A percentile compares a stretch with the other conserved stretches of the same genome.
phyloP scores from a whole-genome alignment of 441 rosid species.

The Dalechampia spathulata region DNA sequence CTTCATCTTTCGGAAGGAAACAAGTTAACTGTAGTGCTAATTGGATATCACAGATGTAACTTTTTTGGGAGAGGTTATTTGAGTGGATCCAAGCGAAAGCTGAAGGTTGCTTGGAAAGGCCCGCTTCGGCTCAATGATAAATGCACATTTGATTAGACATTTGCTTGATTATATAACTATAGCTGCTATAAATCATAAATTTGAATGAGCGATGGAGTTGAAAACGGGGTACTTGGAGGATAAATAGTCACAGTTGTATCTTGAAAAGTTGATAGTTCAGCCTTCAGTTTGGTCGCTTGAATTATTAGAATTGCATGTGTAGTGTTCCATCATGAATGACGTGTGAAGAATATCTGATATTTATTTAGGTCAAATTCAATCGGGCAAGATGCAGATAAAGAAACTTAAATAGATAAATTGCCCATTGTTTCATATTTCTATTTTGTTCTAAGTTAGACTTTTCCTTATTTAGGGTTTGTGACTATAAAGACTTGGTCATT shows the following conservation, averaged over 20 bases:
- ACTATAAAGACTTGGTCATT: too few relatives aligned
- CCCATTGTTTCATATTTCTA: too few relatives aligned
- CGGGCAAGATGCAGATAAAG: background rate
- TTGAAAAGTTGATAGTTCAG: background rate
- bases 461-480: too few relatives aligned
- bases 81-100: too few relatives aligned
- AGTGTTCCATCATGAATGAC: background rate
- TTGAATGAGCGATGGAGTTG: background rate
- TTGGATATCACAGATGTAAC: too few relatives aligned
- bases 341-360: too few relatives aligned
- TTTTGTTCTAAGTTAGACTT: too few relatives aligned
- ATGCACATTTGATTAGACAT: background rate
- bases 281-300: background rate
- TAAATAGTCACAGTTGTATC: background rate
- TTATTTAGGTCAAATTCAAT: background rate
- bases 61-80: too few relatives aligned
- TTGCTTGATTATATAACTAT: background rate
- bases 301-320: background rate
- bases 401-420: too few relatives aligned
- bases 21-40: background rate
- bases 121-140: background rate
- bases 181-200: background rate
- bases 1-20: background rate
- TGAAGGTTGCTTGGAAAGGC: background rate
- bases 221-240: background rate